phyloP scores from a whole-genome alignment of 2,329 filamentous ascomycete genomes.

The Aspergillus clavatus region DNA sequence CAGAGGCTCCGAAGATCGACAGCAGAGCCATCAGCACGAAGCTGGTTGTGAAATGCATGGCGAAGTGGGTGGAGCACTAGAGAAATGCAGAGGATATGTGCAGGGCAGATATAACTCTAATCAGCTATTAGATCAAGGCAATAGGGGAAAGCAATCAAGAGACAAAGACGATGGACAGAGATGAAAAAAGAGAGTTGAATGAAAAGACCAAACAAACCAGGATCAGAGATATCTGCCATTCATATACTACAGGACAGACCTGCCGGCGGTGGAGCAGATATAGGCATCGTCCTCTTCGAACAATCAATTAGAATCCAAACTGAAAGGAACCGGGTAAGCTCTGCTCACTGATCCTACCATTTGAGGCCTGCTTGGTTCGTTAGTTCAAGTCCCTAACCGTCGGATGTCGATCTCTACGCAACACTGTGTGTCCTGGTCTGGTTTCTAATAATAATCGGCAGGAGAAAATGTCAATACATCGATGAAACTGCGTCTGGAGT shows the following conservation, averaged over 20 bases:
- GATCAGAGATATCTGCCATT: background rate
- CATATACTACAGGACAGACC: background rate
- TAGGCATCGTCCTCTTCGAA: background rate
- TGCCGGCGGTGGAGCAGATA: background rate
- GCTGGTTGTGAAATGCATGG: conserved; percentile 29
- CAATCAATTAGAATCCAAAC: background rate
- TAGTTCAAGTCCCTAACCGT: background rate
- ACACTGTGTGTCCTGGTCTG: background rate
- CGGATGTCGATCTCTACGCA: background rate
- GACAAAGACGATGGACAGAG: background rate
- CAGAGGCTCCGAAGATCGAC: conserved; percentile 18
- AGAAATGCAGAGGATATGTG: background rate
- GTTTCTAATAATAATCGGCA: background rate
- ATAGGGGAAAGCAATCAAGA: background rate
- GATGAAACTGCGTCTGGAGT: background rate
- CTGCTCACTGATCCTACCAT: too few relatives aligned
- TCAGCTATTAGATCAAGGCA: background rate
- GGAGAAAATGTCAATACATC: too few relatives aligned
- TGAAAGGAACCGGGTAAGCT: too few relatives aligned
- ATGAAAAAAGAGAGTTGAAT: background rate
- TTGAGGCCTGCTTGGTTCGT: background rate
- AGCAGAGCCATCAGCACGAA: conserved; percentile 22
- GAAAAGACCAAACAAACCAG: too few relatives aligned
- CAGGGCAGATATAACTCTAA: background rate
- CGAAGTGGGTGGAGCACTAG: conserved; percentile 11